Conservation (phyloP, 345 rosid species). For the Jatropha curcas region DNA sequence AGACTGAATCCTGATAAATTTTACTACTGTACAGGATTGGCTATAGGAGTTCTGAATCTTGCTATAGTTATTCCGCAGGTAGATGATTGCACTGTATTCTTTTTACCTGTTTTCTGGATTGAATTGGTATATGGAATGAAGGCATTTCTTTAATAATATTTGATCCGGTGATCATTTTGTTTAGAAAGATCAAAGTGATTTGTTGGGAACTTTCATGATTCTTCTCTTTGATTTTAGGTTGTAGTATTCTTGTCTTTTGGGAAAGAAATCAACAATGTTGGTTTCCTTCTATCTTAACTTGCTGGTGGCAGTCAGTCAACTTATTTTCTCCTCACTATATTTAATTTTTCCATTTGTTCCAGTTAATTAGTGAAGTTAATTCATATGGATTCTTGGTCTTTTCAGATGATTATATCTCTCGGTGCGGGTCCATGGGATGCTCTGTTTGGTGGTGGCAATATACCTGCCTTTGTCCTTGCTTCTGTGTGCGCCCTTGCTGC, state of each 20-base stretch:
- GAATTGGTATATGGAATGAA: not conserved
- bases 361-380: conserved; percentile 14
- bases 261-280: not conserved
- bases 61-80: conserved; percentile 95
- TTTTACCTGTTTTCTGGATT: not conserved
- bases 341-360: not conserved
- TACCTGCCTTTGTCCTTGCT: conserved; percentile 88
- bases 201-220: not conserved
- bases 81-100: conserved; percentile 1
- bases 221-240: not conserved
- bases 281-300: not conserved
- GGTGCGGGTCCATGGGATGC: conserved; percentile 99
- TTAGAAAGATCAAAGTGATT: not conserved
- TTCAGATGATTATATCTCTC: conserved; percentile 79
- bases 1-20: not conserved
- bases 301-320: not conserved
- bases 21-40: conserved; percentile 62
- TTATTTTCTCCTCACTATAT: not conserved
- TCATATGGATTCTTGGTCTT: conserved; percentile 15
- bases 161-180: not conserved
- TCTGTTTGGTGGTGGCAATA: conserved; percentile 91
- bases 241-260: not conserved
- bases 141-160: not conserved
- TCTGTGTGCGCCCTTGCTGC: conserved; percentile 71
- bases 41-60: conserved; percentile 91